Percentiles rank a stretch among this genome's conserved stretches.
Evolutionary conservation across 257 asterid genomes (phyloP).

Genomic region (Solanum etuberosum): DNA sequence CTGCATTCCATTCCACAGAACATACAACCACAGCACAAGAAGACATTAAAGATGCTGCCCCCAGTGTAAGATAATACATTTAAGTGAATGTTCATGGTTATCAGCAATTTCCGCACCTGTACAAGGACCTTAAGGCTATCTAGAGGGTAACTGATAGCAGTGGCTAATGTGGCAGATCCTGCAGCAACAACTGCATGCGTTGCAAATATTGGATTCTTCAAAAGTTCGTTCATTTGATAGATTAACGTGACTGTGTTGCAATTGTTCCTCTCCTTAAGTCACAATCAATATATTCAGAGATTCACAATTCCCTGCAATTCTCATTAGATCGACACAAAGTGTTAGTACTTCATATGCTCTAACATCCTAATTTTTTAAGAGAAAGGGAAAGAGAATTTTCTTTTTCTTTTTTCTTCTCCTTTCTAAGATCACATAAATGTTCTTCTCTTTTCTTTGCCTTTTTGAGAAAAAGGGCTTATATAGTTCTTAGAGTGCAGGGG

Average conservation of each 20-base stretch:
- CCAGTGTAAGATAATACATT: neutral
- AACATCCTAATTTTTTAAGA: neutral
- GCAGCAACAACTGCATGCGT: conserved; percentile 61
- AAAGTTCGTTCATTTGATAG: conserved; percentile 55
- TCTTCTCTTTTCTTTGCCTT: neutral
- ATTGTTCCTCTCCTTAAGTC: neutral
- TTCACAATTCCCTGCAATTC: neutral
- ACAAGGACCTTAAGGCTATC: conserved; percentile 72
- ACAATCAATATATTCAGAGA: neutral
- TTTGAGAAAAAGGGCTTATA: neutral
- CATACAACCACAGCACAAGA: neutral
- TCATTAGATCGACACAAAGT: neutral
- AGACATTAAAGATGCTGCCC: neutral
- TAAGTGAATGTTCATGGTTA: neutral
- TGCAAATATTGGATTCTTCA: conserved; percentile 42
- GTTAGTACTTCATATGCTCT: neutral
- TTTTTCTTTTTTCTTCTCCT: neutral
- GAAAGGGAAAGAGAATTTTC: neutral
- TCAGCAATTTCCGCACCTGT: conserved; percentile 39
- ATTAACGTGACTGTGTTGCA: neutral
- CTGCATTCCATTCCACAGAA: conserved; percentile 26
- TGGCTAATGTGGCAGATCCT: conserved; percentile 52
- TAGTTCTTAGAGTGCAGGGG: neutral
- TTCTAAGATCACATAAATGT: neutral
- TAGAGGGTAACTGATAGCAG: conserved; percentile 61